Base-by-base conservation (phyloP, 192 early-diverging fungal species). In the Podila epicladia region DNA sequence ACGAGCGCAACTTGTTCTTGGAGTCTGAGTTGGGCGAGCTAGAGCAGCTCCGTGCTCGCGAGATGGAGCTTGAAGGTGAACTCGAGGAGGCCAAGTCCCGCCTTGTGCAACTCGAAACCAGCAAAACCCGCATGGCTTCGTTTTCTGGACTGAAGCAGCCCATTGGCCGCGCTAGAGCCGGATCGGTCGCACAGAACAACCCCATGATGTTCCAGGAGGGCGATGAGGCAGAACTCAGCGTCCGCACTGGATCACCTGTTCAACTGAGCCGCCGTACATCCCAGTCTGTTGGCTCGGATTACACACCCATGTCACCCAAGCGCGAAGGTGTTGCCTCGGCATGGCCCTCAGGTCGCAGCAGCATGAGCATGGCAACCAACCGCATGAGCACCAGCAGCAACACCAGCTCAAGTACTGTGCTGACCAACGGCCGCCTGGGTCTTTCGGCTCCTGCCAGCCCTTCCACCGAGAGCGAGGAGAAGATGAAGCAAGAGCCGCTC, bases 1-100 rank as follows among this genome's bases (percentile, higher is more conserved):
- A 80, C 20, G 77, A 80, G 17, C 77, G 77, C 24, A 80, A 80
- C 49, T 22, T 80, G 31, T 80, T 73, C 59, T 24, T 80, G 62
- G 77, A 80, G 13, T 29, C 70, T 4, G 77, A 80, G 33, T 49
- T 80, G 5, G 77, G 77, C 0, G 77, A 80, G 33, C 51, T 80
- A 17, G 77, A 80, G 71, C 65, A 80, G 7, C 35, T 80, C 22
- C 71, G 77, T 59, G 77, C 77, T 41, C 66, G 77, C 9, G 77
- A 72, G 49, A 69, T 80, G 77, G 77, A 80, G 41, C 62, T 80
- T 2, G 77, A 73, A 28, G 20, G 51, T 15, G 71, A 69, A 13
- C 62, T 80, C 11, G 77, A 73, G 15, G 77, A 73, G 33, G 9
- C 71, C 67, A 80, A 73, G 32, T 29, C 66, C 0, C 58, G 71